phyloP scores from a whole-genome alignment of 768 basidiomycete genomes.

The Pulveroboletus sp. region DNA sequence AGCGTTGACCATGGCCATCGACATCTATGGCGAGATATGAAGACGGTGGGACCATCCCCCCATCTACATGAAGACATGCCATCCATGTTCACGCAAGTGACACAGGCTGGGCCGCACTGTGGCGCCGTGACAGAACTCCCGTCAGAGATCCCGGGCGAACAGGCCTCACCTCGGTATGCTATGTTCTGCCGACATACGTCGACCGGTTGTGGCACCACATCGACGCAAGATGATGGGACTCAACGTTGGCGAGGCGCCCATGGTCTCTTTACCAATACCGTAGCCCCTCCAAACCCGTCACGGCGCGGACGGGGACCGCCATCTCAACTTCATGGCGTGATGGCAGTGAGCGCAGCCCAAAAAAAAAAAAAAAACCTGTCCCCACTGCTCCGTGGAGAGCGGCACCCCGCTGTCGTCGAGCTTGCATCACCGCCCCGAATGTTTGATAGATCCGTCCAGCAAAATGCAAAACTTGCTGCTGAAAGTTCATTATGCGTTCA shows the following conservation, averaged over 20 bases:
- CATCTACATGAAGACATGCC: constrained; percentile 6
- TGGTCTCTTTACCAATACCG: constrained; percentile 6
- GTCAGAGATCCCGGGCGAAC: neutral
- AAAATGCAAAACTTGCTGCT: constrained; percentile 1
- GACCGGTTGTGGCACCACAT: too few relatives aligned
- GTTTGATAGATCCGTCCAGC: constrained; percentile 1
- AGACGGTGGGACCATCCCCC: neutral
- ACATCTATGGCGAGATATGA: neutral
- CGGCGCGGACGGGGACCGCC: constrained; percentile 2
- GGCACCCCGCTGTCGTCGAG: neutral
- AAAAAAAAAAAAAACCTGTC: constrained; percentile 4
- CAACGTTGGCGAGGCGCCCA: neutral
- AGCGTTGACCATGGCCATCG: neutral
- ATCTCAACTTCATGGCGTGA: neutral
- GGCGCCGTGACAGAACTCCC: neutral
- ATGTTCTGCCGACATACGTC: neutral
- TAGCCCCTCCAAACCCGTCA: neutral
- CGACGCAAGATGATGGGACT: too few relatives aligned
- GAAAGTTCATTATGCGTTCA: neutral
- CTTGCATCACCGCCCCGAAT: neutral
- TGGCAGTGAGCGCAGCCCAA: neutral
- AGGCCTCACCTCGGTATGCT: neutral
- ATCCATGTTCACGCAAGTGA: constrained; percentile 14
- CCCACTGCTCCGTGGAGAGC: constrained; percentile 2
- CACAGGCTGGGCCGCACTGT: neutral